Percentiles rank a stretch among this genome's conserved stretches.
Conservation (phyloP, 108 stramenopile genomes). For the Cyclotella atomus region DNA sequence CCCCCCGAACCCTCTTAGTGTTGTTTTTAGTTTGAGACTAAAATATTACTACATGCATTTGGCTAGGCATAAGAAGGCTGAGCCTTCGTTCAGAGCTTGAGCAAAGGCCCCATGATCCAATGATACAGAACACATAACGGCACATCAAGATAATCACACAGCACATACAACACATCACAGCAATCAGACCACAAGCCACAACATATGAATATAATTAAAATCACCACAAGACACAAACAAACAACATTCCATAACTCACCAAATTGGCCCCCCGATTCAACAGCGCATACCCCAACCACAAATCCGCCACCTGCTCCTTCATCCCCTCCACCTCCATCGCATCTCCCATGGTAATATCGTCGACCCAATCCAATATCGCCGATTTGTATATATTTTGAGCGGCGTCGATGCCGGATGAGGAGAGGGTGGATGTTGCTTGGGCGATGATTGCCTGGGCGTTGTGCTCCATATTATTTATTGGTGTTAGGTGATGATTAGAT, state of each 20-base stretch:
- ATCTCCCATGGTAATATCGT: conserved; percentile 79
- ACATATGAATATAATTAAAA: not conserved
- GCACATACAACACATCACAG: not conserved
- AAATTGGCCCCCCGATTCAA: conserved; percentile 64
- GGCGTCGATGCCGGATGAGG: conserved; percentile 51
- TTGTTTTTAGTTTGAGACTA: too few species aligned
- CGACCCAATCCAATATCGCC: conserved; percentile 86
- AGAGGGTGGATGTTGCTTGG: conserved; percentile 17
- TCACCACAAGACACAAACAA: too few species aligned
- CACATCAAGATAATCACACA: too few species aligned
- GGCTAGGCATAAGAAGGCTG: too few species aligned
- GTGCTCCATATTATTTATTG: conserved; percentile 14
- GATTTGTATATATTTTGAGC: conserved; percentile 78
- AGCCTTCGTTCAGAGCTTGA: too few species aligned
- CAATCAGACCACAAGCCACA: not conserved
- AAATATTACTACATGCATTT: too few species aligned
- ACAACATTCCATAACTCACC: conserved; percentile 33
- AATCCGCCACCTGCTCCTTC: conserved; percentile 64
- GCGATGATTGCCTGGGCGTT: not conserved
- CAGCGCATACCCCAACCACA: conserved; percentile 84
- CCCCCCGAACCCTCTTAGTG: too few species aligned
- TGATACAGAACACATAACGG: too few species aligned
- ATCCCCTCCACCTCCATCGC: conserved; percentile 31
- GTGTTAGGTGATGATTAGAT: not conserved
- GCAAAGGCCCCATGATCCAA: too few species aligned